Conservation (phyloP, 306 rosid species). For the Glycine soja region DNA sequence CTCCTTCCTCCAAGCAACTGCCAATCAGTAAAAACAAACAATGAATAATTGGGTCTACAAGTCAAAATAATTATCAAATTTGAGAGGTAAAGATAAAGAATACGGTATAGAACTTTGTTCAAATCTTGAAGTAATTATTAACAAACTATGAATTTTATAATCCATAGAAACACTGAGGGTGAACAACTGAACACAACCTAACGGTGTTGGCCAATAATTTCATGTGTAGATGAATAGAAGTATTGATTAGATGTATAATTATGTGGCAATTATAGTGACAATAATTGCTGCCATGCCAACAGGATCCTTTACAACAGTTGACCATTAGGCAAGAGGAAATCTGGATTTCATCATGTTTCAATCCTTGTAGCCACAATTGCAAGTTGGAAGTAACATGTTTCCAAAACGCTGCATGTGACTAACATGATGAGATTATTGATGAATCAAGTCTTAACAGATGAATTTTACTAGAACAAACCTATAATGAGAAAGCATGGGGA, state of each 20-base stretch:
- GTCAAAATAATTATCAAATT: constrained; percentile 1
- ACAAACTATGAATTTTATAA: not conserved
- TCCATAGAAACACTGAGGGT: not conserved
- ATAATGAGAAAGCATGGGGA: not conserved
- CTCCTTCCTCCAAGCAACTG: constrained; percentile 98
- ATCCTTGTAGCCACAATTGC: constrained; percentile 34
- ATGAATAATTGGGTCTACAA: not conserved
- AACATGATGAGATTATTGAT: constrained; percentile 29
- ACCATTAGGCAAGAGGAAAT: constrained; percentile 7
- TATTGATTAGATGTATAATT: constrained; percentile 4
- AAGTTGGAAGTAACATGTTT: constrained; percentile 32
- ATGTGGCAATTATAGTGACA: constrained; percentile 36
- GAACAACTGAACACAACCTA: not conserved
- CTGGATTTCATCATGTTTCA: constrained; percentile 43
- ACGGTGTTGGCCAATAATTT: constrained; percentile 17
- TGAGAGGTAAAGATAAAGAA: not conserved
- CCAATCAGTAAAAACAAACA: constrained; percentile 6
- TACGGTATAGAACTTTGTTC: not conserved
- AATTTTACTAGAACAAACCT: not conserved
- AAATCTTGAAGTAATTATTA: not conserved
- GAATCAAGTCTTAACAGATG: not conserved
- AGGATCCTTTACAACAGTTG: not conserved
- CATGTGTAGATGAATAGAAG: not conserved
- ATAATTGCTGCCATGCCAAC: constrained; percentile 27
- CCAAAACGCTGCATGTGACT: constrained; percentile 34